Base-by-base conservation (phyloP, 2,329 filamentous ascomycete genomes). In the Pseudogymnoascus pannorum region DNA sequence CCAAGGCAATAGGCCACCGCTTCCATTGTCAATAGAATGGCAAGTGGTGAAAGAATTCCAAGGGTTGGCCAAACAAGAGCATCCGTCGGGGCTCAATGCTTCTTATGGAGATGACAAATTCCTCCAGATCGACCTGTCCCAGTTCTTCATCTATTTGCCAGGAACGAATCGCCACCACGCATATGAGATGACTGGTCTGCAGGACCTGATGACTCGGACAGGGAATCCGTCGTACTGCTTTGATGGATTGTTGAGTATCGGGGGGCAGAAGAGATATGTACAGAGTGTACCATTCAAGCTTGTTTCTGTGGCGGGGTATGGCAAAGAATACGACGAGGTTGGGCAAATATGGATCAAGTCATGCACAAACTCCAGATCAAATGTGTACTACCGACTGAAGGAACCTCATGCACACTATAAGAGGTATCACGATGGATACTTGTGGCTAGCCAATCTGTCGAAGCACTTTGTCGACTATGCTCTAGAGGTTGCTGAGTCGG, bases 401-500 rank as follows among this genome's bases (percentile, higher is more conserved):
- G 65, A 60, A 0, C 87, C 90, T 0, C 77, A 84, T 0, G 26
- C 64, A 0, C 84, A 86, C 36, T 95, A 94, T 67, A 64, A 63
- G 9, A 74, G 83, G 1, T 92, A 87, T 66, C 81, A 86, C 62
- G 57, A 73, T 0, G 79, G 83, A 0, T 93, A 91, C 64, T 63
- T 86, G 0, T 94, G 89, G 89, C 72, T 92, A 1, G 87, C 84
- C 0, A 80, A 87, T 59, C 75, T 94, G 0, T 79, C 82, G 0
- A 93, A 92, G 68, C 85, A 91, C 67, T 80, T 88, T 22, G 78
- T 92, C 1, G 87, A 92, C 64, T 94, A 81, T 35, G 66, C 64
- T 51, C 48, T 68, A 5, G 44, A 40, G 4, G 57, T 22, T 29
- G 42, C 57, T 14, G 63, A 61, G n/a, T 57, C 63, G 63, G 33